Conservation (phyloP, 805 yeast species). For the Starmerella vaccinii region DNA sequence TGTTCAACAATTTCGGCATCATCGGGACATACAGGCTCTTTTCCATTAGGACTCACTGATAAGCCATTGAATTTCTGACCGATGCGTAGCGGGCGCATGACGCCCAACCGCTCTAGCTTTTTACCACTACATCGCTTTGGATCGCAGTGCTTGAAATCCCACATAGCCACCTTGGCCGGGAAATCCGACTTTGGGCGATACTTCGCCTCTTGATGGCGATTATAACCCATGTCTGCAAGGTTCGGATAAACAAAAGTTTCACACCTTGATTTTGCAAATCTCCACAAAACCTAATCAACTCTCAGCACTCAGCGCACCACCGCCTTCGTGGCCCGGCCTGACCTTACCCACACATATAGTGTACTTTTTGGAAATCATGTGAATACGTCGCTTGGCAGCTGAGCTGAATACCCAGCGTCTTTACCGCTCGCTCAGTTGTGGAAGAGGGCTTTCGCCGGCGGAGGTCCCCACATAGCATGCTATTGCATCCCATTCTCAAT, state of each 20-base stretch:
- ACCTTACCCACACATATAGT: background rate
- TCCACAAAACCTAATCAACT: background rate
- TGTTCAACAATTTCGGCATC: slow-evolving; percentile 68
- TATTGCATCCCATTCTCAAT: slow-evolving; percentile 20
- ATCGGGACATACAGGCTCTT: slow-evolving; percentile 77
- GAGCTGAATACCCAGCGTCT: background rate
- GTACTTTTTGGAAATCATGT: background rate
- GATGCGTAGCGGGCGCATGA: slow-evolving; percentile 66
- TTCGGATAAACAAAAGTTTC: background rate
- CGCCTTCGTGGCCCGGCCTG: background rate
- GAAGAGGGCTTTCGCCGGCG: background rate
- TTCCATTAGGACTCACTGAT: slow-evolving; percentile 89
- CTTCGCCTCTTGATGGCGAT: slow-evolving; percentile 18
- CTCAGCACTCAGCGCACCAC: background rate
- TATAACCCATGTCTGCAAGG: background rate
- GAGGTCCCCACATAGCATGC: slow-evolving; percentile 7
- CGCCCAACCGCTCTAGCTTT: slow-evolving; percentile 77
- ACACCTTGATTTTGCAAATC: background rate
- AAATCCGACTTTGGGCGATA: slow-evolving; percentile 34
- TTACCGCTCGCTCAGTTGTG: background rate
- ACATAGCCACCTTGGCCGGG: slow-evolving; percentile 88
- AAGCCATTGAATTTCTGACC: slow-evolving; percentile 91
- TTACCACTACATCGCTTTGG: slow-evolving; percentile 96
- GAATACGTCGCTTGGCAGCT: background rate
- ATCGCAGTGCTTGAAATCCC: slow-evolving; percentile 97